These are phyloP conservation scores for Begonia loranthoides DNA, from an alignment of 306 rosid species.

Conservation along the genomic window DNA sequence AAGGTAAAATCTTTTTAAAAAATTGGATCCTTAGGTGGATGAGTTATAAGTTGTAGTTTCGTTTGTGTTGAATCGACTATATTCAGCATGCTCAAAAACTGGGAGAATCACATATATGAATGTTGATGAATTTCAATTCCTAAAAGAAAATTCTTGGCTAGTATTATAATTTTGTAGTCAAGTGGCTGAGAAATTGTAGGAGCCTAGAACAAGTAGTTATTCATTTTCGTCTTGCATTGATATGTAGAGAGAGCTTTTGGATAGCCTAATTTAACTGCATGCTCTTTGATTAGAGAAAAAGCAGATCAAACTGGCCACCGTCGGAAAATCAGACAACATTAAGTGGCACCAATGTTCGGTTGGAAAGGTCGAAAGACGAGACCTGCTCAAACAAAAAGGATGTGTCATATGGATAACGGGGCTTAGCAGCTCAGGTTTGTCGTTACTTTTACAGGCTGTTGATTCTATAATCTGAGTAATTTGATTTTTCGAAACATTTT, in stretches of 20 bases:
- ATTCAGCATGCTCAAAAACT: no score
- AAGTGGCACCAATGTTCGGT: slow-evolving; percentile 56
- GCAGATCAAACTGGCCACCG: slow-evolving; percentile 21
- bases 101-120: no score
- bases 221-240: no score
- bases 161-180: no score
- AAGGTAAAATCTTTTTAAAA: background rate
- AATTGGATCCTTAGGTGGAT: background rate
- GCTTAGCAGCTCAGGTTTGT: slow-evolving; percentile 67
- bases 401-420: slow-evolving; percentile 75
- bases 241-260: background rate
- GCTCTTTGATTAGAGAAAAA: slow-evolving; percentile 28
- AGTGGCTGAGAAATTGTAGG: no score
- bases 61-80: no score
- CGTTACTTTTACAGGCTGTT: background rate
- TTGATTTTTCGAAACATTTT: background rate
- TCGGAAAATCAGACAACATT: slow-evolving; percentile 55
- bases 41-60: no score
- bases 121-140: no score
- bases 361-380: slow-evolving; percentile 35
- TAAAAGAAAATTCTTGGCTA: no score
- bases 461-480: background rate
- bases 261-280: slow-evolving; percentile 4
- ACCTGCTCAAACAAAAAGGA: slow-evolving; percentile 50
- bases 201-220: no score